Conservation (phyloP, 768 basidiomycete genomes). For the Scleroderma citrinum region DNA sequence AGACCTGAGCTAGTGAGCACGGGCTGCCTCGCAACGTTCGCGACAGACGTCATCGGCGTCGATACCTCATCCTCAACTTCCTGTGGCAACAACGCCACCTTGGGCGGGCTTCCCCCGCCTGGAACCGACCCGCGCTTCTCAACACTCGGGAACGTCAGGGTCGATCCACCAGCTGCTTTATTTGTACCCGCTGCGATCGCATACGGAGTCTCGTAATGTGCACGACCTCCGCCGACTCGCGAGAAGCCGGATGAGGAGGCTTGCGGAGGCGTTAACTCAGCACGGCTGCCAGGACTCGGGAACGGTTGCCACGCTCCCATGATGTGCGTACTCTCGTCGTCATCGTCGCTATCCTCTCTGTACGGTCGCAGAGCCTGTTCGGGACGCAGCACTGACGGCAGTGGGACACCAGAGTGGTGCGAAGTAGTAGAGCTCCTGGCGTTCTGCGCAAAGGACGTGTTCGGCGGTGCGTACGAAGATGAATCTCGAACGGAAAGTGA, state of each 20-base stretch:
- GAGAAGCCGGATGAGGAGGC: conserved; percentile 63
- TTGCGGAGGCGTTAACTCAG: conserved; percentile 24
- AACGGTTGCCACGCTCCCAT: conserved; percentile 94
- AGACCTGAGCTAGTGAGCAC: conserved; percentile 27
- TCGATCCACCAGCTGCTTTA: conserved; percentile 37
- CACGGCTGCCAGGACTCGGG: conserved; percentile 34
- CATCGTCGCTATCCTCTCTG: conserved; percentile 70
- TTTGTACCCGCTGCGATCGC: conserved; percentile 47
- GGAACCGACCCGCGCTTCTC: conserved; percentile 34
- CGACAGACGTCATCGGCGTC: conserved; percentile 45
- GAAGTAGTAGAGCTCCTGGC: conserved; percentile 27
- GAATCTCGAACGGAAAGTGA: conserved; percentile 31
- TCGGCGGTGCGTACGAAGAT: conserved; percentile 47
- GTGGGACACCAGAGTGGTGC: conserved; percentile 45
- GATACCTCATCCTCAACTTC: conserved; percentile 39
- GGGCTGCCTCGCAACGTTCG: conserved; percentile 40
- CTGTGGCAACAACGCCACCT: conserved; percentile 15
- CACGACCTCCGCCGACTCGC: conserved; percentile 80
- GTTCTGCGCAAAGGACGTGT: conserved; percentile 23
- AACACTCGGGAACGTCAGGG: conserved; percentile 61
- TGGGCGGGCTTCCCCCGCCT: conserved; percentile 12
- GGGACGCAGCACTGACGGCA: conserved; percentile 68
- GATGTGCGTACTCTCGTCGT: conserved; percentile 68
- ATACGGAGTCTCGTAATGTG: conserved; percentile 83
- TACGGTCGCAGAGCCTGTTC: conserved; percentile 76